phyloP scores from a whole-genome alignment of 2,329 filamentous ascomycete species.

The Pseudogymnoascus sp. region DNA sequence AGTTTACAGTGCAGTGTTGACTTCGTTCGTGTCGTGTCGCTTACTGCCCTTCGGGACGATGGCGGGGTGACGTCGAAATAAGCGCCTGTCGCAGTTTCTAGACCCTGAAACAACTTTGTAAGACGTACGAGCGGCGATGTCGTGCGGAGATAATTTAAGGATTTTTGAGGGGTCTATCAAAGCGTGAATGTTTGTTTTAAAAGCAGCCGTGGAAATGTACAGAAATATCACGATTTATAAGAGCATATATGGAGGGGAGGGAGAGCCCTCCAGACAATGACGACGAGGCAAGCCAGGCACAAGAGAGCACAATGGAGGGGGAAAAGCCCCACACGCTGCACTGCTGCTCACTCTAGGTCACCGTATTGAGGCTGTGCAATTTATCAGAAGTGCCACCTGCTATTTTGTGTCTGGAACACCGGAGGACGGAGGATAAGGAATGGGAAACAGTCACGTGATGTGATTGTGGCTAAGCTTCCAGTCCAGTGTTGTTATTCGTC shows the following conservation, averaged over 20 bases:
- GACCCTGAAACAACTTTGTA: conserved; percentile 3
- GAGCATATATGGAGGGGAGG: not conserved
- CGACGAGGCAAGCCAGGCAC: conserved; percentile 5
- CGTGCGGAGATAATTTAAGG: not conserved
- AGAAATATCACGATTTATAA: not conserved
- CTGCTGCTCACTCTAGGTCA: conserved; percentile 2
- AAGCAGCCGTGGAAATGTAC: not conserved
- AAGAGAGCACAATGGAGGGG: conserved; percentile 4
- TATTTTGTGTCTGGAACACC: not conserved
- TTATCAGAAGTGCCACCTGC: not conserved
- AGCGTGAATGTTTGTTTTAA: not conserved
- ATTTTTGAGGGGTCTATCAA: not conserved
- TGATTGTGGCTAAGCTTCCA: not conserved
- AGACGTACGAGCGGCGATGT: not conserved
- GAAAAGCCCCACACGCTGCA: conserved; percentile 4
- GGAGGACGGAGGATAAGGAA: not conserved
- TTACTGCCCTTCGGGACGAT: not conserved
- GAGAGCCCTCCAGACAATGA: not conserved
- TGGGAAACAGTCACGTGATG: not conserved
- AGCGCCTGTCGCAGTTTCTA: conserved; percentile 5
- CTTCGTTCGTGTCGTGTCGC: conserved; percentile 3
- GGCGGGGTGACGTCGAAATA: conserved; percentile 8
- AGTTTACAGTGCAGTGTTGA: conserved; percentile 1
- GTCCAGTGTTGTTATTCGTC: not conserved
- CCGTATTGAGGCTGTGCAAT: conserved; percentile 14